phyloP scores from a whole-genome alignment of 371 early-diverging fungal species.

The Lichtheimia ornata region DNA sequence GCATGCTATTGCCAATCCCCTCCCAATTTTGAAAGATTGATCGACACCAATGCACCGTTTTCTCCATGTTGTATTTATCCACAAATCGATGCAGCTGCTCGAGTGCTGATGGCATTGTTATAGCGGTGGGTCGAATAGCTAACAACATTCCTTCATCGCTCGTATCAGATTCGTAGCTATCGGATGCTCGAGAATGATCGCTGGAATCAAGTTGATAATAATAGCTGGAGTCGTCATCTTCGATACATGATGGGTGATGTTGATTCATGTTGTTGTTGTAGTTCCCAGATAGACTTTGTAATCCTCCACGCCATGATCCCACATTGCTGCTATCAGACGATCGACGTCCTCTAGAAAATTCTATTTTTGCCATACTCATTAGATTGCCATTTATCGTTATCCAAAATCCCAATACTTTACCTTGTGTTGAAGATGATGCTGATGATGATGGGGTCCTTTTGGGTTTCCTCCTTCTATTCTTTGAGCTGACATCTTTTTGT shows the following conservation, averaged over 20 bases:
- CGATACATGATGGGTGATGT: neutral
- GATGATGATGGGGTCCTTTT: neutral
- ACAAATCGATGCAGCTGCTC: slow-evolving; percentile 20
- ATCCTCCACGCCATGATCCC: slow-evolving; percentile 1
- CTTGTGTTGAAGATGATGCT: neutral
- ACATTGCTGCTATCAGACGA: neutral
- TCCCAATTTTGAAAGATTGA: slow-evolving; percentile 51
- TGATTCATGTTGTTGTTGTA: neutral
- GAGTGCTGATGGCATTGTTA: slow-evolving; percentile 20
- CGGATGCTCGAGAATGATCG: neutral
- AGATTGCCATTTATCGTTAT: too few species aligned
- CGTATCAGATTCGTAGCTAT: slow-evolving; percentile 16
- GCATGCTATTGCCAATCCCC: slow-evolving; percentile 44
- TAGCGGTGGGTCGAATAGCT: slow-evolving; percentile 29
- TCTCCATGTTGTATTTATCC: neutral
- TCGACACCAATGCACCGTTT: slow-evolving; percentile 33
- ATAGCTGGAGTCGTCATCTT: slow-evolving; percentile 4
- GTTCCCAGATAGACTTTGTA: neutral
- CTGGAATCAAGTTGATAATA: slow-evolving; percentile 12
- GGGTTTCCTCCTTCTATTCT: neutral
- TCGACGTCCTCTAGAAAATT: neutral
- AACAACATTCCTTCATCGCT: slow-evolving; percentile 28
- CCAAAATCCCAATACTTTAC: neutral
- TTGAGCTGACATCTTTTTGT: neutral
- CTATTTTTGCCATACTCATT: too few species aligned